Evolutionary conservation across 2,329 filamentous ascomycete genomes (phyloP), one percentile per base, ranked within the genome.

Genomic region (Diaporthe humulicola): DNA sequence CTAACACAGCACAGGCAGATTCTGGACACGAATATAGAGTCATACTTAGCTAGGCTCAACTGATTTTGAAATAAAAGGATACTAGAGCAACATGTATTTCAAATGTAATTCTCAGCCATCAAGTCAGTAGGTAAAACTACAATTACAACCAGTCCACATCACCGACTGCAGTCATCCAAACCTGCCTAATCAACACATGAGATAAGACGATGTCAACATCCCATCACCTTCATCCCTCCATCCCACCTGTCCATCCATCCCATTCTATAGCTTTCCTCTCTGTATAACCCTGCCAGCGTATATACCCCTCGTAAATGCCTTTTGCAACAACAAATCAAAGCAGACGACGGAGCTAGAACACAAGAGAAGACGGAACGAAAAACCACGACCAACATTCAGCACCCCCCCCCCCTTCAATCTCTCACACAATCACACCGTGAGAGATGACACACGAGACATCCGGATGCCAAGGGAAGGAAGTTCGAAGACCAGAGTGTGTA

Each of bases 261-360:
- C 38, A 36, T 25, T 66, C 61, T 54, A 69, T 69, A 36, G 10
- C 64, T 36, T 38, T 9, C 15, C 48, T 48, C 14, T 54, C 33
- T 69, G 45, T 69, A 54, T 69, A 36, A 33, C 64, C 45, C 48
- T 38, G 17, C 38, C 42, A 3, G 19, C 48, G 25, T 54, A 36
- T 67, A 52, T 50, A 67, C 45, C 42, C 64, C 64, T 54, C 33
- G 25, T 28, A 69, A 69, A 40, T 54, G 64, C 64, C 48, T 69
- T 67, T 69, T 54, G 64, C 64, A 69, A 54, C 45, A n/a, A 40
- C 17, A 45, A 58, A 30, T 25, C 38, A 71, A 12, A n/a, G 22
- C 10, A 30, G 38, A 33, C 30, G 15, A 50, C 25, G 25, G 36
- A 30, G 25, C n/a, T n/a, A 54, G 19, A 54, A n/a, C 33, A 30